Evolutionary conservation across 1,284 basidiomycete genomes (phyloP), one percentile per base, ranked within the genome.

Genomic region (Pholiota adiposa): DNA sequence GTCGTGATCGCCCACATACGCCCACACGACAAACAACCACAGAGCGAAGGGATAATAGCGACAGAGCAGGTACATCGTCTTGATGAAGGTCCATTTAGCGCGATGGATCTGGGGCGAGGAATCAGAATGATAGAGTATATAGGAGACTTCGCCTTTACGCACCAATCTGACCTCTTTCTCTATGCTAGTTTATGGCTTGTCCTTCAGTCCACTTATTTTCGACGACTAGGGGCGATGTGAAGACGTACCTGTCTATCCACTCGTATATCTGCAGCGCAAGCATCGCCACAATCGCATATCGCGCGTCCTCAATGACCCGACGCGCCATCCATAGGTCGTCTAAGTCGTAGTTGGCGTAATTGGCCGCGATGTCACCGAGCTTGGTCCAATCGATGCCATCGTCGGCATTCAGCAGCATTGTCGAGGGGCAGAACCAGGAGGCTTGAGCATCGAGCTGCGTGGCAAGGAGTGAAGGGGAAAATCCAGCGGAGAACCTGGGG

Each of bases 21-120:
- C 72, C 68, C 70, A 75, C 27, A 73, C 68, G 6, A 75, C 60
- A 11, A 72, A 9, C 5, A 72, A 64, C 72, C 74, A 76, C 3
- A 71, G 54, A 2, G 67, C 16, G 5, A 75, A 56, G 27, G 74
- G 69, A 51, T 75, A 77, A 59, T 75, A 77, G 16, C 75, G 70
- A 55, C 76, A 77, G 3, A 76, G 66, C 0, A 77, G 65, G 58
- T 78, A 79, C 19, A 73, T 60, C n/a, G 67, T 62, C 59, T 77
- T 77, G 61, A 77, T 69, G 4, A 70, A 72, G n/a, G 71, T 73
- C 75, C 76, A 75, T 16, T 68, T 67, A 19, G 73, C 64, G 12
- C 64, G 67, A 54, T 75, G 67, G 33, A 77, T 75, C 76, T 67
- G 33, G 2, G 19, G 23, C 19, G 9, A n/a, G n/a, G 19, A 23